Evolutionary conservation across 2,329 filamentous ascomycete genomes (phyloP).

Genomic region (Cryphonectria carpinicola): DNA sequence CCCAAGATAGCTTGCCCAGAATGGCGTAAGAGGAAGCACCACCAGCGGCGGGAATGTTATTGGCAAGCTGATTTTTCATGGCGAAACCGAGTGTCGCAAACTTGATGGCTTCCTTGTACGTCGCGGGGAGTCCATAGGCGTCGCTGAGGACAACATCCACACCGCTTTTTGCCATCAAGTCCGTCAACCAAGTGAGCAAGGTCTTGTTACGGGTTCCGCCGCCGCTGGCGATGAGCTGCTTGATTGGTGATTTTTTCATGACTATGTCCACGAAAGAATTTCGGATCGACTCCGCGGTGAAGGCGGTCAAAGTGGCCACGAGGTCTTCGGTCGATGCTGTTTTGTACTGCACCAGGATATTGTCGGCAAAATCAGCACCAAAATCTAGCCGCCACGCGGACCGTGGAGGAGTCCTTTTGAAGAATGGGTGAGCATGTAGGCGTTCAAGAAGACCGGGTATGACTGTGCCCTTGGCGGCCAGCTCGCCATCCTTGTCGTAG

Average conservation of each 20-base stretch:
- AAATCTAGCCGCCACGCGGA: not conserved
- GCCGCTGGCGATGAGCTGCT: conserved; percentile 34
- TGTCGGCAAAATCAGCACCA: not conserved
- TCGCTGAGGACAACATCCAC: conserved; percentile 34
- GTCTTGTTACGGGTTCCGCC: conserved; percentile 36
- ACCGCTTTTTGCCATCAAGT: conserved; percentile 27
- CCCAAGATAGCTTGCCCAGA: conserved; percentile 33
- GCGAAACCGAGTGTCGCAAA: conserved; percentile 39
- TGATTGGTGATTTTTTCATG: conserved; percentile 31
- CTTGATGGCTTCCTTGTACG: conserved; percentile 40
- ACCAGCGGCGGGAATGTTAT: conserved; percentile 37
- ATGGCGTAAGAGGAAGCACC: conserved; percentile 36
- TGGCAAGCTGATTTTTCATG: conserved; percentile 34
- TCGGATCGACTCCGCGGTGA: not conserved
- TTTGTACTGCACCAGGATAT: not conserved
- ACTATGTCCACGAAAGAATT: conserved; percentile 34
- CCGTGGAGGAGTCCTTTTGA: conserved; percentile 33
- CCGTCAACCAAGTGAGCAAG: conserved; percentile 32
- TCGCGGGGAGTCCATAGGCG: conserved; percentile 36
- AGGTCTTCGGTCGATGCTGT: not conserved
- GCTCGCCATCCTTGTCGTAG: conserved; percentile 36
- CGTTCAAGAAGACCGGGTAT: conserved; percentile 32
- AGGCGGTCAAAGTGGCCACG: not conserved
- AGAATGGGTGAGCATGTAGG: conserved; percentile 35
- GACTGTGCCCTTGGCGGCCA: conserved; percentile 33